A percentile compares a stretch with the other conserved stretches of the same genome.
Evolutionary conservation across 805 yeast species (phyloP).

Genomic region (Wickerhamomyces bovis): DNA sequence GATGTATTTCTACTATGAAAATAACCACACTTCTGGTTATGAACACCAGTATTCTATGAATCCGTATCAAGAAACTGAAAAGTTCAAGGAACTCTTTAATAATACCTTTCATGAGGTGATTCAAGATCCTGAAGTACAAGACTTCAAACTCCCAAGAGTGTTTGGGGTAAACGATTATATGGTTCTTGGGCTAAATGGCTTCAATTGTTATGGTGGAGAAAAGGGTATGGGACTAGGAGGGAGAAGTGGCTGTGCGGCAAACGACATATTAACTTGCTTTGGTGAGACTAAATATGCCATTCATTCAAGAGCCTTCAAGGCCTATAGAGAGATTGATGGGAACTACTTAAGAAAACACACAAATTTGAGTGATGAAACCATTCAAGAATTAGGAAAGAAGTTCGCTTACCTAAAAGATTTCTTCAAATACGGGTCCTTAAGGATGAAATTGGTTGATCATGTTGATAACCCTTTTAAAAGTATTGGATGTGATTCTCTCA

Average conservation of each 20-base stretch:
- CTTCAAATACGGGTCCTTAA: background rate
- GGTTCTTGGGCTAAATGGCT: slow-evolving; percentile 1
- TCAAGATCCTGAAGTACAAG: background rate
- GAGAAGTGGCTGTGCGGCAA: slow-evolving; percentile 1
- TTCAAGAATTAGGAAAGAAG: background rate
- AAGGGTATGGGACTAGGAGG: background rate
- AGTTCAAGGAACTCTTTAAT: background rate
- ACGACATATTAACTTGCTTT: slow-evolving; percentile 5
- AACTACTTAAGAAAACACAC: slow-evolving; percentile 4
- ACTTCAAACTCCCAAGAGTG: slow-evolving; percentile 6
- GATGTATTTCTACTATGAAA: background rate
- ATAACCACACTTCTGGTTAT: background rate
- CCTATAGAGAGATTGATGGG: slow-evolving; percentile 1
- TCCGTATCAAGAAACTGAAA: background rate
- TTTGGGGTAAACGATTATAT: slow-evolving; percentile 5
- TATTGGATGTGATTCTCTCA: too few relatives aligned
- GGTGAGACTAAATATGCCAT: background rate
- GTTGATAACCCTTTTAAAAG: too few relatives aligned
- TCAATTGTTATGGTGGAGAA: slow-evolving; percentile 3
- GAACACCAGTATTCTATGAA: background rate
- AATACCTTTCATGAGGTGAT: background rate
- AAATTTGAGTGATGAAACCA: background rate
- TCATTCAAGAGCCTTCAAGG: background rate
- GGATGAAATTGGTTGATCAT: background rate
- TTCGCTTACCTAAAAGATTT: background rate